phyloP scores from a whole-genome alignment of 768 basidiomycete genomes.

The Lentinula raphanica region DNA sequence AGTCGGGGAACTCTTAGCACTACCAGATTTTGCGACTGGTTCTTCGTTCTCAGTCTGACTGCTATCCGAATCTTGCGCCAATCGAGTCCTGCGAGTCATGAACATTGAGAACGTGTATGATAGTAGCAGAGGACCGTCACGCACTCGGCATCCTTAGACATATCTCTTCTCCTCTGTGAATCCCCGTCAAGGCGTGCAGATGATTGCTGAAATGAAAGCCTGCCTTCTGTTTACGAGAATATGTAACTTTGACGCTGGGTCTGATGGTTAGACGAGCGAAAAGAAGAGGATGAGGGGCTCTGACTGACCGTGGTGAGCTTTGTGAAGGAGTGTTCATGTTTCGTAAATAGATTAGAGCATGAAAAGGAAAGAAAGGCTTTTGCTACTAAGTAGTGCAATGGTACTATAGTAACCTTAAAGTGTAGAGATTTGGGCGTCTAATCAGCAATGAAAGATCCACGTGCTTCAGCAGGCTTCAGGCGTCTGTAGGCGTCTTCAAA shows the following conservation, averaged over 20 bases:
- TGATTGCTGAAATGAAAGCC: neutral
- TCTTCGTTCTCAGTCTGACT: neutral
- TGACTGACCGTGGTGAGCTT: neutral
- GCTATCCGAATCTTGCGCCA: neutral
- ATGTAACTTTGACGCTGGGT: slow-evolving; percentile 24
- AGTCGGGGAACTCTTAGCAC: neutral
- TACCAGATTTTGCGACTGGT: neutral
- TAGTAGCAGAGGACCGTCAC: neutral
- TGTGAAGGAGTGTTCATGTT: slow-evolving; percentile 2
- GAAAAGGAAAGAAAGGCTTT: neutral
- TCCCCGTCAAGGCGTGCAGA: neutral
- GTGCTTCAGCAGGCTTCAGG: neutral
- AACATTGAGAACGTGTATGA: neutral
- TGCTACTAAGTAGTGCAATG: neutral
- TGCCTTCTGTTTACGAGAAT: slow-evolving; percentile 33
- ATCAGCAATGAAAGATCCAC: neutral
- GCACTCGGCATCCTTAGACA: neutral
- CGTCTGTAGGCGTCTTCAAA: neutral
- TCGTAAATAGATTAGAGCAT: neutral
- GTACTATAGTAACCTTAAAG: too few relatives aligned
- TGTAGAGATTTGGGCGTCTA: neutral
- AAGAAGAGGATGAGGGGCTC: neutral
- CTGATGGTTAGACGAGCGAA: neutral
- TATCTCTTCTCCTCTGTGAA: neutral
- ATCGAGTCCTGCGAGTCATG: neutral